A percentile compares a stretch with the other conserved stretches of the same genome.
These are phyloP conservation scores for Cladosporium sphaerospermum DNA, from an alignment of 2,329 filamentous ascomycete species.

Conservation along the genomic window DNA sequence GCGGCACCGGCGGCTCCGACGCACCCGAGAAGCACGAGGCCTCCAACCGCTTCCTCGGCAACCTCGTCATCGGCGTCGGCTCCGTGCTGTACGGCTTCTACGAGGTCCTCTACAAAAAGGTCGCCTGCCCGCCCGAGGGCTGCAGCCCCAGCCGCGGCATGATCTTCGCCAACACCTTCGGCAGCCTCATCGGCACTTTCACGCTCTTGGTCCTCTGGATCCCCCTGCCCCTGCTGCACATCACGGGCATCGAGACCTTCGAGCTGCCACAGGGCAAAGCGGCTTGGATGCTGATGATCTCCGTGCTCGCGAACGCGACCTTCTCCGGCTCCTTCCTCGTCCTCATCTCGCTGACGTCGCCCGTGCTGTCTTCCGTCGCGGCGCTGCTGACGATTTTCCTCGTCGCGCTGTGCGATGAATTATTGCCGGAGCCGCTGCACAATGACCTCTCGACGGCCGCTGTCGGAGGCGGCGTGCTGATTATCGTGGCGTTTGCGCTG, in stretches of 20 bases:
- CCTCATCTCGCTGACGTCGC: slow-evolving; percentile 85
- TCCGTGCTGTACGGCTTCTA: slow-evolving; percentile 94
- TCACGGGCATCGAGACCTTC: slow-evolving; percentile 72
- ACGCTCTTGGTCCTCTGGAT: slow-evolving; percentile 87
- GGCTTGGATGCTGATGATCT: slow-evolving; percentile 72
- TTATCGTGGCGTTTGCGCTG: slow-evolving; percentile 80
- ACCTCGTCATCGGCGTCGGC: slow-evolving; percentile 84
- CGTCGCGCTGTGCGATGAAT: slow-evolving; percentile 85
- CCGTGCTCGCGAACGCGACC: slow-evolving; percentile 77
- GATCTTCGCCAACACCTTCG: slow-evolving; percentile 92
- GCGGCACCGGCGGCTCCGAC: slow-evolving; percentile 43
- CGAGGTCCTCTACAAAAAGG: slow-evolving; percentile 92
- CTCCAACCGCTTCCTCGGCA: slow-evolving; percentile 69
- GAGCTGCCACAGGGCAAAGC: slow-evolving; percentile 72
- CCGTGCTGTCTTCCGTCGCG: slow-evolving; percentile 79
- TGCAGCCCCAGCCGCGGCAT: slow-evolving; percentile 80
- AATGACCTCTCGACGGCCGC: slow-evolving; percentile 68
- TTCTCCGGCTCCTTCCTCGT: slow-evolving; percentile 93
- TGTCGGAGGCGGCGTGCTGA: slow-evolving; percentile 74
- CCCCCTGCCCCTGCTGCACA: slow-evolving; percentile 77
- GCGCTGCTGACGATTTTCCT: slow-evolving; percentile 94
- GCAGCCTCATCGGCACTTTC: slow-evolving; percentile 77
- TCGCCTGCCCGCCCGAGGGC: slow-evolving; percentile 87
- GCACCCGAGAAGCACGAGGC: slow-evolving; percentile 47
- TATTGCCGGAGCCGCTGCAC: slow-evolving; percentile 63